Evolutionary conservation across 352 stramenopile genomes (phyloP).

Genomic region (Phytophthora idaei): DNA sequence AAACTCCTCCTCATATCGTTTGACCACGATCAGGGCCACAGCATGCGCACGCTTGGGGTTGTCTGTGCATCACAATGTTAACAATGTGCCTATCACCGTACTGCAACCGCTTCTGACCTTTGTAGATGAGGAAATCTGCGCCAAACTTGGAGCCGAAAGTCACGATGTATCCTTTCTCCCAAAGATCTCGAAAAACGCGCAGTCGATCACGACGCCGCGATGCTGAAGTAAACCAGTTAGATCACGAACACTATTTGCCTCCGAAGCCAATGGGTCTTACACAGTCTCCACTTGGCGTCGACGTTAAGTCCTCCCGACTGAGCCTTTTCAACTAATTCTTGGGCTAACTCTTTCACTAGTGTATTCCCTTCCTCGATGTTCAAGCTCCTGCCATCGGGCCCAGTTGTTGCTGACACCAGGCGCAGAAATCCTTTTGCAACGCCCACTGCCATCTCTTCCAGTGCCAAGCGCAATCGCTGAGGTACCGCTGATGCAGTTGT

Average conservation of each 20-base stretch:
- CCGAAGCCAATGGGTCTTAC: constrained; percentile 18
- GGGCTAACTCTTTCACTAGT: constrained; percentile 14
- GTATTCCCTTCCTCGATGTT: background rate
- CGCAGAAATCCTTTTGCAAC: constrained; percentile 44
- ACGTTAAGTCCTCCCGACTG: background rate
- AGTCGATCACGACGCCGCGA: constrained; percentile 31
- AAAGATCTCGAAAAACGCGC: constrained; percentile 71
- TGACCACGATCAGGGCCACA: constrained; percentile 59
- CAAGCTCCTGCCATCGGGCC: background rate
- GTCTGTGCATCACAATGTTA: constrained; percentile 18
- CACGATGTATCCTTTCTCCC: constrained; percentile 67
- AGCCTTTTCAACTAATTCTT: constrained; percentile 14
- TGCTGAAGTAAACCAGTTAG: constrained; percentile 27
- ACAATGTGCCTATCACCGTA: background rate
- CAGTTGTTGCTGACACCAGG: constrained; percentile 21
- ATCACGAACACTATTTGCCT: constrained; percentile 1
- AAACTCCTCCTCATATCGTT: constrained; percentile 49
- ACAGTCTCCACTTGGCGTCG: constrained; percentile 25
- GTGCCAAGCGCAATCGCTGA: constrained; percentile 39
- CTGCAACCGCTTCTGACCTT: constrained; percentile 38
- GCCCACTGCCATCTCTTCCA: constrained; percentile 56
- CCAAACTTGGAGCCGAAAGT: constrained; percentile 84
- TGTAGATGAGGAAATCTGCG: constrained; percentile 82
- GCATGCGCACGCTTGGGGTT: constrained; percentile 54
- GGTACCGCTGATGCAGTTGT: constrained; percentile 2